phyloP scores from a whole-genome alignment of 2,329 filamentous ascomycete genomes.

The Hypoxylon sp. region DNA sequence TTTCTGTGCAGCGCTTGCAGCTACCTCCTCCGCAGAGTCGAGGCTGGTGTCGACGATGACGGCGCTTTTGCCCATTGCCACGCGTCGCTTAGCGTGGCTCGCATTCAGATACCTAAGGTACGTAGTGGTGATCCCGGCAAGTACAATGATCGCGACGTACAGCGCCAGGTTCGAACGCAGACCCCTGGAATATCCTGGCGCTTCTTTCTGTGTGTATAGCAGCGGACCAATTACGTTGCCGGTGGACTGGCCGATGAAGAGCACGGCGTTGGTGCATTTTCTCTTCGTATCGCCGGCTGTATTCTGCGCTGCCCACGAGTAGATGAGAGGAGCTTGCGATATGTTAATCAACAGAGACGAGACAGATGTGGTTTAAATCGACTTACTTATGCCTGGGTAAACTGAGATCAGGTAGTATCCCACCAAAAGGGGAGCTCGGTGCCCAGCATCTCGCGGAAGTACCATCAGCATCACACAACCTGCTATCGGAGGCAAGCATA shows the following conservation, averaged over 20 bases:
- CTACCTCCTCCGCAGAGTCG: constrained; percentile 60
- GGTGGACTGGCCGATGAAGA: constrained; percentile 74
- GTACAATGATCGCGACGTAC: constrained; percentile 69
- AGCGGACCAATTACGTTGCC: constrained; percentile 76
- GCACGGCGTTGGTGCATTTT: constrained; percentile 72
- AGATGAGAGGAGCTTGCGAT: constrained; percentile 66
- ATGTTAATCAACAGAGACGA: constrained; percentile 17
- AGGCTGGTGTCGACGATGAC: constrained; percentile 71
- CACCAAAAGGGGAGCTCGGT: constrained; percentile 56
- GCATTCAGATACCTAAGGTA: constrained; percentile 41
- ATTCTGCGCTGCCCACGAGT: constrained; percentile 72
- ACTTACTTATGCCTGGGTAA: constrained; percentile 67
- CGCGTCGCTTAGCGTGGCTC: constrained; percentile 53
- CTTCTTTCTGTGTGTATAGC: constrained; percentile 71
- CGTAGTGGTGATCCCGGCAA: constrained; percentile 56
- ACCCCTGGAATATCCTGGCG: constrained; percentile 67
- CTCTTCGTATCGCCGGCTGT: constrained; percentile 78
- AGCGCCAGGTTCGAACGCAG: constrained; percentile 71
- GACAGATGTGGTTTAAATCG: background rate
- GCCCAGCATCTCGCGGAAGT: constrained; percentile 37
- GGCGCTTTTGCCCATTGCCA: constrained; percentile 70
- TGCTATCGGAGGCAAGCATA: constrained; percentile 48
- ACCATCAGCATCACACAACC: constrained; percentile 49
- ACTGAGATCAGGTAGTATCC: constrained; percentile 60
- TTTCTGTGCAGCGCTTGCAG: constrained; percentile 49